Percentiles rank a stretch among this genome's conserved stretches.
Evolutionary conservation across 2,329 filamentous ascomycete genomes (phyloP).

Genomic region (Teratosphaeria destructans): DNA sequence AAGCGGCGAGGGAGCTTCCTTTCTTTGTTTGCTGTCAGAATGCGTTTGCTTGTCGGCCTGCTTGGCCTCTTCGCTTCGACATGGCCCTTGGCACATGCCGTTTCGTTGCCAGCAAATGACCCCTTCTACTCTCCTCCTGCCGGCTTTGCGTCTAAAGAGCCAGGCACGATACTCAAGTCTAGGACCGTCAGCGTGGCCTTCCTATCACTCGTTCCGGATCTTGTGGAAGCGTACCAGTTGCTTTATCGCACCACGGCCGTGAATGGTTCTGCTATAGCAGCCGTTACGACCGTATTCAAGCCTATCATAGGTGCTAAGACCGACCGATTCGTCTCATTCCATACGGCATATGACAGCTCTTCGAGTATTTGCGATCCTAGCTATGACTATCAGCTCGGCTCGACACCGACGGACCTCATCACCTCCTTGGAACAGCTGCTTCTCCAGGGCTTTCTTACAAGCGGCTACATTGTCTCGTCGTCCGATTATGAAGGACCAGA

Average conservation of each 20-base stretch:
- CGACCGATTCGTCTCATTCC: slow-evolving; percentile 21
- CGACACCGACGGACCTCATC: slow-evolving; percentile 15
- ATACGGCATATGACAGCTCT: slow-evolving; percentile 24
- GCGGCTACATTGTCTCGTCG: slow-evolving; percentile 20
- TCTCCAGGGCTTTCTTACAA: slow-evolving; percentile 11
- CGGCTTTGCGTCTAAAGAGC: slow-evolving; percentile 12
- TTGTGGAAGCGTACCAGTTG: slow-evolving; percentile 15
- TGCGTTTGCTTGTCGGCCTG: background rate
- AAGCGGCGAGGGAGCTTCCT: background rate
- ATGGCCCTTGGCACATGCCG: background rate
- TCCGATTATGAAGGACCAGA: slow-evolving; percentile 35
- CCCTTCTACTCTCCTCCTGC: slow-evolving; percentile 20
- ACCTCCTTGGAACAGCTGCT: slow-evolving; percentile 12
- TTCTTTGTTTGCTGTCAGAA: background rate
- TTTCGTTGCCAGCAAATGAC: slow-evolving; percentile 5
- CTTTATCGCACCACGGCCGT: slow-evolving; percentile 17
- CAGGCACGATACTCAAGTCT: slow-evolving; percentile 17
- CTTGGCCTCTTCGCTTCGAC: background rate
- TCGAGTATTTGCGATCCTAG: slow-evolving; percentile 31
- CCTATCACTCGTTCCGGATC: slow-evolving; percentile 14
- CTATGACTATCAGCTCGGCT: slow-evolving; percentile 23
- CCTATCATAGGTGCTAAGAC: slow-evolving; percentile 9
- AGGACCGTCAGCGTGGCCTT: slow-evolving; percentile 12
- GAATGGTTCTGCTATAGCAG: slow-evolving; percentile 18
- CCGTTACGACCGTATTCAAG: slow-evolving; percentile 19